Base-by-base conservation (phyloP, 75 land plant species). In the Pinus taeda region DNA sequence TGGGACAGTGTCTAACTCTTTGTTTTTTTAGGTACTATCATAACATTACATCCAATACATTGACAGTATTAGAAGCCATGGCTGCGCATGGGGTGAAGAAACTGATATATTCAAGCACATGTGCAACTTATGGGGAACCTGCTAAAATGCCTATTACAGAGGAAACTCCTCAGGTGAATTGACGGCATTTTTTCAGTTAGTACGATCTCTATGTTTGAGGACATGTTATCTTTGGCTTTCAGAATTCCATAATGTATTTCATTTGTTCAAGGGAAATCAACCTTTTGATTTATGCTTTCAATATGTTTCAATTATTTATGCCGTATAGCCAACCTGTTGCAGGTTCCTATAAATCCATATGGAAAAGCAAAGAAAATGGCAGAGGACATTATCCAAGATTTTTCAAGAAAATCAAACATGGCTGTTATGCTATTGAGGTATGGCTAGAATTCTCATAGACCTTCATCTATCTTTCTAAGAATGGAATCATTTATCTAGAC, bases 311-410 rank as follows among this genome's bases (percentile, higher is more conserved):
- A 15, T 33, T 7, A 26, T 26, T 45, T 29, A 53, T 56, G 18
- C 18, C 20, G 22, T 26, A 56, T 21, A 0, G 15, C 20, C 60
- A 30, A 26, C 57, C 22, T 53, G 29, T 21, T 80, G 83, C 88
- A 95, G 98, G 79, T 84, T 53, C 98, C 98, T 29, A 95, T 95
- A 11, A 95, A 95, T 76, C 98, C 98, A 59, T 95, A 95, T 76
- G 98, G 98, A 59, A 95, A 95, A 82, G 98, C 98, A 2, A 95
- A 95, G 87, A 95, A 95, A 79, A 95, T 95, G 98, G 94, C 98
- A 71, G 97, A 95, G 76, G 98, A 95, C 71, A 95, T 95, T 9
- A 95, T 95, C 39, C 76, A 89, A 36, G 98, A 95, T 73, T 93
- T 86, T 81, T 86, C 93, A n/a, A 88, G 85, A 67, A 88, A 66